These are phyloP conservation scores for Phoenix roebelenii DNA, from an alignment of 176 grass and related monocot species.

Conservation along the genomic window DNA sequence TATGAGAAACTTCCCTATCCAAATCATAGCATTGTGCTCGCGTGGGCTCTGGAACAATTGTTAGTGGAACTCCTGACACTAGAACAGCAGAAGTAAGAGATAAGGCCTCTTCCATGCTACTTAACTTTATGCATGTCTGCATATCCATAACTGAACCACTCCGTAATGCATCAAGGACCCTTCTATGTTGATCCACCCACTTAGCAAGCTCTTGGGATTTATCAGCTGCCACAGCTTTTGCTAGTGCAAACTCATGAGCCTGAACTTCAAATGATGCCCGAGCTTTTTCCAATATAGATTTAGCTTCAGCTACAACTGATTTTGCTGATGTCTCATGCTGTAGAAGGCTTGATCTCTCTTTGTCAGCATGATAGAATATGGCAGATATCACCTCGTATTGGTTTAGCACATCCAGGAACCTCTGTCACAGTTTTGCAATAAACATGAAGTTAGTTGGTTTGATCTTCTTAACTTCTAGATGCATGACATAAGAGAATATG, in stretches of 20 bases:
- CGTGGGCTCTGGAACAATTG: constrained; percentile 88
- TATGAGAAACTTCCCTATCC: constrained; percentile 74
- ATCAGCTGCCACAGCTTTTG: constrained; percentile 54
- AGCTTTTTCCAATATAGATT: constrained; percentile 58
- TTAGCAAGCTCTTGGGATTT: constrained; percentile 54
- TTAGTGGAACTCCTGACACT: constrained; percentile 77
- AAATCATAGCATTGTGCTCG: constrained; percentile 76
- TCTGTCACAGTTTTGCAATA: constrained; percentile 25
- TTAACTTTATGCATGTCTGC: constrained; percentile 31
- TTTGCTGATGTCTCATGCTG: constrained; percentile 79
- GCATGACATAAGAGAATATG: background rate
- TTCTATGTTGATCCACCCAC: constrained; percentile 85
- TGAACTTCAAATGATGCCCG: constrained; percentile 67
- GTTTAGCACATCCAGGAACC: constrained; percentile 54
- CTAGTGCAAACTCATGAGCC: constrained; percentile 59
- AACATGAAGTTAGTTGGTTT: background rate
- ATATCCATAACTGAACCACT: constrained; percentile 39
- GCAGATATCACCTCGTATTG: constrained; percentile 65
- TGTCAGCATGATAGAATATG: constrained; percentile 77
- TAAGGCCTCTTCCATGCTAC: constrained; percentile 51
- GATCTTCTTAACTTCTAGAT: background rate
- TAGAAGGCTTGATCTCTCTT: constrained; percentile 74
- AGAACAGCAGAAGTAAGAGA: constrained; percentile 75
- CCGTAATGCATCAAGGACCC: constrained; percentile 62
- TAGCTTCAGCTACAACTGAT: constrained; percentile 71